Evolutionary conservation across 208 protist species (phyloP), one percentile per base, ranked within the genome.

Genomic region (Leishmania guyanensis): DNA sequence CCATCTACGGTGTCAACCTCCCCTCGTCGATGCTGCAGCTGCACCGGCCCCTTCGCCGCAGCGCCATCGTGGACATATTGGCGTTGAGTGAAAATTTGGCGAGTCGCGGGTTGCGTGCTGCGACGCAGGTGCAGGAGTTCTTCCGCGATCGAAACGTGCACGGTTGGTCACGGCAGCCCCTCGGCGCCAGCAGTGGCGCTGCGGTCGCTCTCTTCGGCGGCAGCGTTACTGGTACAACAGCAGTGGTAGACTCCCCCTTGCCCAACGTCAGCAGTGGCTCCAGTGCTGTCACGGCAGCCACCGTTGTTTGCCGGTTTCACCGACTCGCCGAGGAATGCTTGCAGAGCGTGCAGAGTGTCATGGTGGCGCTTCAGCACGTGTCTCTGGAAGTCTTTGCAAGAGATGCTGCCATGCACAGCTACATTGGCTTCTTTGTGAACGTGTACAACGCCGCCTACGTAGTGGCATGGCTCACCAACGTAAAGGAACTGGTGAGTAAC

Each of bases 361-460:
- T 80, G 80, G 69, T 62, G 20, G 78, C 78, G 22, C 77, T 88
- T 43, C 77, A 56, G 58, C 53, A 79, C 46, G 22, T 78, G 53
- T 81, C 81, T 14, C 81, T 85, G 2, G 77, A 77, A 5, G 77
- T 56, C 17, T 46, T 85, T 33, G 62, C 72, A 36, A 69, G 75
- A 16, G 81, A 77, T 14, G 76, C 78, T 2, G 58, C 70, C 12
- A 43, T 85, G 81, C 81, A 85, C 62, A 20, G 50, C 43, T 68
- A 81, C 76, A 65, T 85, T 60, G 71, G 53, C 58, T 93, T 81
- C 53, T 75, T 83, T 51, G 79, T 89, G 8, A 96, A 96, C 73
- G 60, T 94, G 2, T 96, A 89, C 82, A 96, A 96, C 79, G 85
- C 86, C 51, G 77, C 92, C 29, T 96, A 94, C 76, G 87, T 94